Conservation (phyloP, 2,329 filamentous ascomycete genomes). For the Arthrobotrys sphaeroides region DNA sequence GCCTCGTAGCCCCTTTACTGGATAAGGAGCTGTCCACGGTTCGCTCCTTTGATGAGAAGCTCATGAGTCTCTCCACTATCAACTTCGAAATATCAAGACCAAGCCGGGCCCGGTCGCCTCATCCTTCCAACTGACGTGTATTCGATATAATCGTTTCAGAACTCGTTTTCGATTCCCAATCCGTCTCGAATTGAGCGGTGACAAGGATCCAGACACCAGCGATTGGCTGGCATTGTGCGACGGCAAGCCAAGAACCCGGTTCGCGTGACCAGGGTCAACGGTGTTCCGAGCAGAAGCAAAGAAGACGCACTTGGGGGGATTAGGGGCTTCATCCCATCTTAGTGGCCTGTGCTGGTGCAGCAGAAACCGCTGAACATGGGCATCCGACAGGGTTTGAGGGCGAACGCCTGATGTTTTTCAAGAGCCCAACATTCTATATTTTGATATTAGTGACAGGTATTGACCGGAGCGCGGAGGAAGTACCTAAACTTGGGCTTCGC, state of each 20-base stretch:
- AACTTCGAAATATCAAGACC: not conserved
- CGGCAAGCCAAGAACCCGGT: slow-evolving; percentile 10
- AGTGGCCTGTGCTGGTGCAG: slow-evolving; percentile 46
- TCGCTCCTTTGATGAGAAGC: not conserved
- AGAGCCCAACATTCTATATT: not conserved
- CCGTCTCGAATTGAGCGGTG: slow-evolving; percentile 46
- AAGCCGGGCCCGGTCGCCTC: slow-evolving; percentile 14
- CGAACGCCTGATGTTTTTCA: not conserved
- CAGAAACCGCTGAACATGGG: slow-evolving; percentile 50
- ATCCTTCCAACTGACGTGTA: slow-evolving; percentile 42
- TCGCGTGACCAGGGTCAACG: slow-evolving; percentile 7
- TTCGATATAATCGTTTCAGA: slow-evolving; percentile 28
- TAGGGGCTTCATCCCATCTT: slow-evolving; percentile 43
- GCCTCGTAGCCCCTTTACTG: slow-evolving; percentile 34
- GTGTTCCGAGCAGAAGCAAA: slow-evolving; percentile 9
- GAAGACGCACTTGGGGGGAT: slow-evolving; percentile 14
- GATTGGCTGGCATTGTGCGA: slow-evolving; percentile 36
- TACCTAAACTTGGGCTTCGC: slow-evolving; percentile 49
- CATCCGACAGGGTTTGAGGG: not conserved
- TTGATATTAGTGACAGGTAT: too few species aligned
- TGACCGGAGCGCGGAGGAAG: too few species aligned
- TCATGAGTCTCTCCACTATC: slow-evolving; percentile 6
- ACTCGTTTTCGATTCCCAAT: slow-evolving; percentile 39
- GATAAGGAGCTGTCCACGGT: slow-evolving; percentile 31
- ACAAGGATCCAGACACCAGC: slow-evolving; percentile 24